Evolutionary conservation across 2,329 filamentous ascomycete genomes (phyloP).

Genomic region (Paraphoma sp.): DNA sequence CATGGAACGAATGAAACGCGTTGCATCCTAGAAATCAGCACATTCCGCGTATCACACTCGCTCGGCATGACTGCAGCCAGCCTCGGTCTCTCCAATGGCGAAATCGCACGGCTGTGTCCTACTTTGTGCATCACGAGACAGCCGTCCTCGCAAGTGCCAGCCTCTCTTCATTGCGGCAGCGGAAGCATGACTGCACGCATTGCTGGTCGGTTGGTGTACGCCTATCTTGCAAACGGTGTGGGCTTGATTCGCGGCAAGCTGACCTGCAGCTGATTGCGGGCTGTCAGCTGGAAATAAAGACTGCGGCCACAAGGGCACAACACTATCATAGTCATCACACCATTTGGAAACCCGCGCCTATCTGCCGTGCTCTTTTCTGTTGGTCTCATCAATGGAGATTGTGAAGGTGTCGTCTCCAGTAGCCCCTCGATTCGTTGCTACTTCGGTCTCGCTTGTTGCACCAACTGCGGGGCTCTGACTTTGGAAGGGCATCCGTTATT

Average conservation of each 20-base stretch:
- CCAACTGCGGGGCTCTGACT: slow-evolving; percentile 14
- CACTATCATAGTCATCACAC: slow-evolving; percentile 15
- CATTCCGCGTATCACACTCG: slow-evolving; percentile 35
- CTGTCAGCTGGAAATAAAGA: slow-evolving; percentile 14
- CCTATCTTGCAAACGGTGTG: slow-evolving; percentile 22
- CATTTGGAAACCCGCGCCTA: slow-evolving; percentile 16
- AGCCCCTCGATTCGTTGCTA: slow-evolving; percentile 22
- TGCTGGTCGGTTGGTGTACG: slow-evolving; percentile 13
- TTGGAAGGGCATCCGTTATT: slow-evolving; percentile 2
- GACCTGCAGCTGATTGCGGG: slow-evolving; percentile 19
- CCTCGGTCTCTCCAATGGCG: slow-evolving; percentile 26
- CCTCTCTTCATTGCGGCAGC: slow-evolving; percentile 12
- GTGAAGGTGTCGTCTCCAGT: slow-evolving; percentile 33
- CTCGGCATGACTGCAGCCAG: slow-evolving; percentile 30
- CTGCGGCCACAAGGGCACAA: slow-evolving; percentile 12
- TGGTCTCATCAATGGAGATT: slow-evolving; percentile 34
- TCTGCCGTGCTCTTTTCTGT: slow-evolving; percentile 16
- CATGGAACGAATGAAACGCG: background rate
- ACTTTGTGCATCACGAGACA: slow-evolving; percentile 41
- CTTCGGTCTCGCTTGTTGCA: slow-evolving; percentile 10
- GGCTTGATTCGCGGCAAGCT: slow-evolving; percentile 23
- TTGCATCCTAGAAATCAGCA: slow-evolving; percentile 13
- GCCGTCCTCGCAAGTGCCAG: slow-evolving; percentile 28
- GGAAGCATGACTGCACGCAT: background rate
- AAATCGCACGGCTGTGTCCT: slow-evolving; percentile 11